Base-by-base conservation (phyloP, 116 monocot species). In the Phalaenopsis hybrid region DNA sequence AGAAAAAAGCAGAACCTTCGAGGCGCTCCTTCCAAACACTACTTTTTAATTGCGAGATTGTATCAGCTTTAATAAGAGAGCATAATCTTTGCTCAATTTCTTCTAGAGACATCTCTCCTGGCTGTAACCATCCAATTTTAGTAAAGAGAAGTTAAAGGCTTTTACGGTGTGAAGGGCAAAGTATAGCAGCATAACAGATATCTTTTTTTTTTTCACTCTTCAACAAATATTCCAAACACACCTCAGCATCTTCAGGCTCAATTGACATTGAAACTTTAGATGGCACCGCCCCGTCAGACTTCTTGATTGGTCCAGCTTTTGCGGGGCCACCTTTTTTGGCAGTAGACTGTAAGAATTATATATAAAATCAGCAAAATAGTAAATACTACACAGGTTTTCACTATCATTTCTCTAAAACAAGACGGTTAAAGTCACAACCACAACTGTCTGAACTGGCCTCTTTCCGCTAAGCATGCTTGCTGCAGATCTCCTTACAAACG, bases 391-490 rank as follows among this genome's bases (percentile, higher is more conserved):
- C 46, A 75, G 46, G 46, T n/a, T 75, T 21, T n/a, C 75, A 46
- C 43, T 23, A 44, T 21, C 75, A 75, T 46, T 45, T 9, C 20
- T 45, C 17, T 75, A 46, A 44, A 75, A 17, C 34, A 74, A 72
- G 52, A 76, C 6, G 58, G 34, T 44, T 63, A 74, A 74, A 44
- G 49, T 45, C 8, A 43, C 50, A 63, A 91, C 85, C 81, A 99
- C 95, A 81, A 81, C 83, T 83, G 90, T 76, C 67, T 92, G 95
- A 41, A 87, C 87, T 81, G 94, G 84, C 76, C 85, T 99, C 90
- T 92, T 99, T 81, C 99, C 95, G 80, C 91, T 95, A 77, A 99
- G 94, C 99, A 99, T 99, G 82, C 99, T 99, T 81, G 94, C 95
- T 25, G 99, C 99, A 23, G 99, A 99, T 86, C 92, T 92, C 84